phyloP scores from a whole-genome alignment of 2,329 filamentous ascomycete species.

The Xylariaceae sp. region DNA sequence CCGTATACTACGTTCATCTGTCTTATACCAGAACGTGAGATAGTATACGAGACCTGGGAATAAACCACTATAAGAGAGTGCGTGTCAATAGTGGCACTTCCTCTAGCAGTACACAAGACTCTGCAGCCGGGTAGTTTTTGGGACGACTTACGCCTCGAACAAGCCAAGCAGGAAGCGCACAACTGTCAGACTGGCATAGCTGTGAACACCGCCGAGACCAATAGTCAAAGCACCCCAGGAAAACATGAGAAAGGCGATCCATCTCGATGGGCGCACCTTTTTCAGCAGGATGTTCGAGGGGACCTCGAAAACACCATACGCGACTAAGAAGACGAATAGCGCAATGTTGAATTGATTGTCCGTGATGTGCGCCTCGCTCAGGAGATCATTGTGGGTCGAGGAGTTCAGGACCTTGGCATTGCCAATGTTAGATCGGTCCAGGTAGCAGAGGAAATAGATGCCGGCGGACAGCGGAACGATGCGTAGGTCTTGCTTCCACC shows the following conservation, averaged over 20 bases:
- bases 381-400: constrained; percentile 34
- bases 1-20: constrained; percentile 65
- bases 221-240: constrained; percentile 67
- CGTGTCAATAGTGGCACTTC: constrained; percentile 43
- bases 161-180: constrained; percentile 65
- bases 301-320: constrained; percentile 52
- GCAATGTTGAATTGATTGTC: constrained; percentile 34
- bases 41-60: constrained; percentile 65
- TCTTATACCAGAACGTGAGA: constrained; percentile 69
- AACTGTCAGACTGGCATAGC: constrained; percentile 57
- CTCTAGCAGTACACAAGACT: not conserved
- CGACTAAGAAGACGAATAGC: constrained; percentile 36
- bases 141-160: constrained; percentile 51
- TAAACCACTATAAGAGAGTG: constrained; percentile 42
- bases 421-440: constrained; percentile 52
- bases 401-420: constrained; percentile 40
- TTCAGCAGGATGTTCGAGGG: constrained; percentile 64
- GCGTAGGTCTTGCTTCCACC: constrained; percentile 47
- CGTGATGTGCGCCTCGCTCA: constrained; percentile 31
- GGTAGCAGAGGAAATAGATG: constrained; percentile 54
- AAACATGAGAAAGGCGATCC: constrained; percentile 63
- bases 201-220: constrained; percentile 59
- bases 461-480: constrained; percentile 50
- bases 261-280: constrained; percentile 57
- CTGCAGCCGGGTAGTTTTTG: not conserved